A percentile compares a stretch with the other conserved stretches of the same genome.
phyloP scores from a whole-genome alignment of 2,329 filamentous ascomycete species.

The Alternaria arborescens region DNA sequence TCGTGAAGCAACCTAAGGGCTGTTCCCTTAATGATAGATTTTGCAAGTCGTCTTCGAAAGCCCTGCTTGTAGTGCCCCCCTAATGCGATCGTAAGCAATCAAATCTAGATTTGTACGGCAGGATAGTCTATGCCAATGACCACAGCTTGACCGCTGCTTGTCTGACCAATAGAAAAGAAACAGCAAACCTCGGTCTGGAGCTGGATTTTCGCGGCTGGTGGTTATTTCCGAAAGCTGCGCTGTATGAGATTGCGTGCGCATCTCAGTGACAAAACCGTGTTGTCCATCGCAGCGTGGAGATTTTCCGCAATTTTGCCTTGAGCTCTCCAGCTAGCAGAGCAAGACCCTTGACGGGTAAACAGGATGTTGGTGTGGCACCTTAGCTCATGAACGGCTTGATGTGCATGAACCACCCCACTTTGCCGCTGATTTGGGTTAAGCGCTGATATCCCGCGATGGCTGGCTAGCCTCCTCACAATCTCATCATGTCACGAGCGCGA shows the following conservation, averaged over 20 bases:
- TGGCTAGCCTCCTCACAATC: constrained; percentile 8
- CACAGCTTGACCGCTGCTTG: not conserved
- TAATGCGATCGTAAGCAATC: too few relatives aligned
- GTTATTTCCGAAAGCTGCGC: not conserved
- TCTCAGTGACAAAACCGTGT: not conserved
- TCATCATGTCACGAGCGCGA: constrained; percentile 10
- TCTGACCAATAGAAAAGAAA: not conserved
- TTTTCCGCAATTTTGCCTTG: not conserved
- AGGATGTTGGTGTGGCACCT: not conserved
- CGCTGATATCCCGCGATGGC: not conserved
- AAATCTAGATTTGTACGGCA: too few relatives aligned
- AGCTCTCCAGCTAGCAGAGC: not conserved
- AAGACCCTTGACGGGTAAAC: not conserved
- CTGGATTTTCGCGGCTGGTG: not conserved
- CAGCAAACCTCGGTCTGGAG: not conserved
- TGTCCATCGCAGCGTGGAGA: not conserved
- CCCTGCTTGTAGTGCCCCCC: too few relatives aligned
- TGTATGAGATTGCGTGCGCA: not conserved
- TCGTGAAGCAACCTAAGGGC: too few relatives aligned
- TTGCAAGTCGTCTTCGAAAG: too few relatives aligned
- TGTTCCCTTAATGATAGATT: too few relatives aligned
- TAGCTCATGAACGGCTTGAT: not conserved
- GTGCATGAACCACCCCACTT: not conserved
- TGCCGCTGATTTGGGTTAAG: not conserved
- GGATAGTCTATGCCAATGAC: too few relatives aligned